Percentiles rank a stretch among this genome's conserved stretches.
These are phyloP conservation scores for Lipomyces yamadae DNA, from an alignment of 805 yeast genomes.

Conservation along the genomic window DNA sequence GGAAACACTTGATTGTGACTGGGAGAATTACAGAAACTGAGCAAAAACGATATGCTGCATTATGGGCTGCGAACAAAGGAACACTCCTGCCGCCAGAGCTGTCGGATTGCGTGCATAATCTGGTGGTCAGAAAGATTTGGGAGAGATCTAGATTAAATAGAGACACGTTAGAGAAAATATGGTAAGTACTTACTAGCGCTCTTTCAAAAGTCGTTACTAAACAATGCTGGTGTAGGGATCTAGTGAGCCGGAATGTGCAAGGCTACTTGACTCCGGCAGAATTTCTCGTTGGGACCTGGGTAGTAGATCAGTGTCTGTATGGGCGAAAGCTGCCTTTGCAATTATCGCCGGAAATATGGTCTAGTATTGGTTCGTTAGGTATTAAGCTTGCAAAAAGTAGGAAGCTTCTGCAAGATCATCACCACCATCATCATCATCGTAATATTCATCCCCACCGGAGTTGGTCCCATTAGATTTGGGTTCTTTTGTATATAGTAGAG, in stretches of 20 bases:
- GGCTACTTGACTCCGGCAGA: conserved; percentile 80
- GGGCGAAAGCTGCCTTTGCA: conserved; percentile 84
- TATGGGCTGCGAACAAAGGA: conserved; percentile 91
- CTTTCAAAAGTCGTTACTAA: not conserved
- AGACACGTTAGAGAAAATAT: conserved; percentile 63
- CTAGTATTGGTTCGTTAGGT: conserved; percentile 60
- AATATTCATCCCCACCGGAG: not conserved
- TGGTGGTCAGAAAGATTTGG: conserved; percentile 81
- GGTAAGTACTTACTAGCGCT: conserved; percentile 50
- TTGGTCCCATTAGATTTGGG: not conserved
- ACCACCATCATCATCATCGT: conserved; percentile 3
- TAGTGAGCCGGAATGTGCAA: conserved; percentile 60
- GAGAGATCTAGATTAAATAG: conserved; percentile 70
- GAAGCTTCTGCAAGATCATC: conserved; percentile 11
- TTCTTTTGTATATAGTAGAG: not conserved
- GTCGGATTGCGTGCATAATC: conserved; percentile 35
- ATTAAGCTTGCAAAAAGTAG: conserved; percentile 38
- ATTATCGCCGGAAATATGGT: conserved; percentile 76
- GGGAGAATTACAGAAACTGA: conserved; percentile 54
- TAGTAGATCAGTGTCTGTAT: conserved; percentile 92
- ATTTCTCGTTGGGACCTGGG: conserved; percentile 96
- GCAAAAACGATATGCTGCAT: conserved; percentile 86
- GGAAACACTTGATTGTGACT: conserved; percentile 37
- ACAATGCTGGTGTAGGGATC: conserved; percentile 43
- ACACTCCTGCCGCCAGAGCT: conserved; percentile 36